Base-by-base conservation (phyloP, 441 rosid genomes). In the Corymbia calophylla region DNA sequence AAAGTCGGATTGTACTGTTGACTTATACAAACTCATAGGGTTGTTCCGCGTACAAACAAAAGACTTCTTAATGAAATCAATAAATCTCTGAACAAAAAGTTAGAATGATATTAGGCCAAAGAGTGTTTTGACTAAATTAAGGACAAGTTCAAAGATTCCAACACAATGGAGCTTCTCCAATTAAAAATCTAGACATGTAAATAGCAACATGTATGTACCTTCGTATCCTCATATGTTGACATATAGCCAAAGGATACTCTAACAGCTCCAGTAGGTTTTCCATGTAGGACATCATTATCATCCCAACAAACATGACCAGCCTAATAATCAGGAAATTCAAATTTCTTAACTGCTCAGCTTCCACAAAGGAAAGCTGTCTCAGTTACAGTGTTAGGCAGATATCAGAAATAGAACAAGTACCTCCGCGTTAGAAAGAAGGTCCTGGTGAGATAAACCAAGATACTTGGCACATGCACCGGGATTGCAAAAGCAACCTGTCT, bases 401-500 rank as follows among this genome's bases (percentile, higher is more conserved):
- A 56, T 51, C 49, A 48, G 51, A 53, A 89, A 62, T 87, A 88
- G 44, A 6, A 91, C n/a, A n/a, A 88, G 77, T 91, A 98, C 99
- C 99, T 97, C 99, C 85, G 96, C 90, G 91, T 97, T 98, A 44
- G 96, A 96, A 88, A 96, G 94, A 92, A 98, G 95, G 95, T 96
- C 99, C 32, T 89, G 90, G 93, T 98, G 99, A 93, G 99, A 95
- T 91, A 98, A 95, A 88, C 94, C 94, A 91, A 98, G 98, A 94
- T 96, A 96, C 93, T 98, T 98, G 68, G 99, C 98, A 93, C 99
- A 98, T 87, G 99, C 99, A 88, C 99, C 99, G 35, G 99, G 99
- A 94, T 98, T 98, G 94, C 99, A 97, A 93, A 98, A 98, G 95
- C 99, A 98, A 91, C 99, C 99, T 93, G 99, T 97, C 99, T 98